phyloP scores from a whole-genome alignment of 805 yeast species.

The Candida insectorum region DNA sequence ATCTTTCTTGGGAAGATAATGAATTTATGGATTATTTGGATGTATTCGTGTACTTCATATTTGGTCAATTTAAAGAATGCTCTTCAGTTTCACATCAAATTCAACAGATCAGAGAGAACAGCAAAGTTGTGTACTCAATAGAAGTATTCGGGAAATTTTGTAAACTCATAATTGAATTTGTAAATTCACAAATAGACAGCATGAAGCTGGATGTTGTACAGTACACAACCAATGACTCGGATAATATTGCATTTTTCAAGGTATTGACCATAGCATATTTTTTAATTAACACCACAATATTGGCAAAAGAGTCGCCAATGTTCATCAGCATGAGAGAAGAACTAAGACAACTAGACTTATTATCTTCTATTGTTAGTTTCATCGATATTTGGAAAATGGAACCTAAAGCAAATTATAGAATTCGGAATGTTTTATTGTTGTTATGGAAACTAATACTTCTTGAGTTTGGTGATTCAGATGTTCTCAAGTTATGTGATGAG shows the following conservation, averaged over 20 bases:
- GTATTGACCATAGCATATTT: constrained; percentile 35
- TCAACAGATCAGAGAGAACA: constrained; percentile 9
- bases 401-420: constrained; percentile 35
- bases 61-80: constrained; percentile 21
- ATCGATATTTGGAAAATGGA: constrained; percentile 70
- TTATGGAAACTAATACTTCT: constrained; percentile 52
- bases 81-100: constrained; percentile 15
- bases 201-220: constrained; percentile 8
- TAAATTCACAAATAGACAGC: constrained; percentile 1
- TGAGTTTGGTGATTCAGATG: constrained; percentile 57
- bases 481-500: constrained; percentile 41
- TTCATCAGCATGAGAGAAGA: constrained; percentile 11
- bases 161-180: neutral
- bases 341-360: constrained; percentile 34
- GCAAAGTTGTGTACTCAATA: constrained; percentile 9
- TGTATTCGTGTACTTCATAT: constrained; percentile 19
- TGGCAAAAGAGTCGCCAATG: constrained; percentile 4
- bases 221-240: no score
- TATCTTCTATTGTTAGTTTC: constrained; percentile 43
- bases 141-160: constrained; percentile 2
- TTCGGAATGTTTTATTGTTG: constrained; percentile 54
- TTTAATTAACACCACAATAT: constrained; percentile 22
- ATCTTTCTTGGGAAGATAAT: neutral
- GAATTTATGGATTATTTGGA: constrained; percentile 3
- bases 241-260: no score